A percentile compares a stretch with the other conserved stretches of the same genome.
phyloP scores from a whole-genome alignment of 495 filamentous ascomycete genomes.

The Xylaria castorea region DNA sequence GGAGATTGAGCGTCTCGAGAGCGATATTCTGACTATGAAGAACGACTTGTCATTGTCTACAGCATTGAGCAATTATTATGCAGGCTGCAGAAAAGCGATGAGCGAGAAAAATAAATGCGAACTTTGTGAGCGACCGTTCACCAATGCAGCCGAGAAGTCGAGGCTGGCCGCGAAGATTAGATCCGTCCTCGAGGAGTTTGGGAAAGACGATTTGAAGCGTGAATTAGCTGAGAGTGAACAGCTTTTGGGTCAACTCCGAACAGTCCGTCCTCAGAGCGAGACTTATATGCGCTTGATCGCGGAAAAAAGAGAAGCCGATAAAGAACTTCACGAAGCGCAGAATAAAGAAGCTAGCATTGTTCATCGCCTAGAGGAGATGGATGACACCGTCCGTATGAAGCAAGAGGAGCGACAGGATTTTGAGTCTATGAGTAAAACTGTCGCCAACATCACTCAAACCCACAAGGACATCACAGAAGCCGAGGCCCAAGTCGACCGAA shows the following conservation, averaged over 20 bases:
- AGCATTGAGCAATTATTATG: slow-evolving; percentile 68
- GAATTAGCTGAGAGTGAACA: slow-evolving; percentile 60
- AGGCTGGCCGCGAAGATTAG: slow-evolving; percentile 67
- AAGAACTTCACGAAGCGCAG: slow-evolving; percentile 63
- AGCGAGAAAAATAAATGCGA: slow-evolving; percentile 70
- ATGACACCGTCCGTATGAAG: slow-evolving; percentile 68
- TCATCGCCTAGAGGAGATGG: slow-evolving; percentile 73
- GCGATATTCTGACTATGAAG: slow-evolving; percentile 64
- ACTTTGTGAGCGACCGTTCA: slow-evolving; percentile 72
- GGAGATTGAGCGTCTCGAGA: slow-evolving; percentile 58
- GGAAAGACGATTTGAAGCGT: slow-evolving; percentile 59
- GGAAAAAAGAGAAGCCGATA: slow-evolving; percentile 73
- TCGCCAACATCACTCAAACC: slow-evolving; percentile 76
- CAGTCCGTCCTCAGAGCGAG: slow-evolving; percentile 71
- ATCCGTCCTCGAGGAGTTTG: slow-evolving; percentile 61
- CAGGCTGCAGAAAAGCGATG: slow-evolving; percentile 62
- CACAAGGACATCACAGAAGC: slow-evolving; percentile 72
- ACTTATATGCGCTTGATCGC: slow-evolving; percentile 69
- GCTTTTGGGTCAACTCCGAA: slow-evolving; percentile 62
- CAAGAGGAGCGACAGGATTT: slow-evolving; percentile 73
- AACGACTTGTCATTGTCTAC: slow-evolving; percentile 68
- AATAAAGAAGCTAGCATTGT: slow-evolving; percentile 65
- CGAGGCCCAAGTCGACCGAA: slow-evolving; percentile 71
- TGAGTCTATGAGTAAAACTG: slow-evolving; percentile 75
- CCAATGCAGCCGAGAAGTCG: slow-evolving; percentile 58